Base-by-base conservation (phyloP, 495 filamentous ascomycete species). In the Aspergillus funiculosus region DNA sequence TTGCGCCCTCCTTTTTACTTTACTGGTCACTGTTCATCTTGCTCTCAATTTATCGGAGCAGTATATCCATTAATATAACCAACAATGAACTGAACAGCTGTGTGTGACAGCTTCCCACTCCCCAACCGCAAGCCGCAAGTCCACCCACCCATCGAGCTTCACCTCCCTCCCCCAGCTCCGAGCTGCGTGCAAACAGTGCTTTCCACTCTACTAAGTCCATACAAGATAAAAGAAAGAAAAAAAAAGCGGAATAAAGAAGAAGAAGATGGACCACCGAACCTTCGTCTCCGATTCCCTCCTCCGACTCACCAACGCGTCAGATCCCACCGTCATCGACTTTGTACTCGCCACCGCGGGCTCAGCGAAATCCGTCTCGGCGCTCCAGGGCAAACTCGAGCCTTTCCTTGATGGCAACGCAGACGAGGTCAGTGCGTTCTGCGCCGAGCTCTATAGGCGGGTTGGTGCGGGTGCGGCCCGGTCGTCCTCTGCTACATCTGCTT, bases 321-420 rank as follows among this genome's bases (percentile, higher is more conserved):
- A 82, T 42, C 62, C 75, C 13, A 81, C 78, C 15, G 67, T 79
- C 35, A 58, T 83, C 31, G 79, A 83, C 61, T 83, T 81, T 46
- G 69, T 83, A 19, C 69, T 80, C 38, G 77, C 79, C 24, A 81
- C 77, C 28, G 78, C 80, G 13, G 63, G 59, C 53, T 68, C 73
- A 25, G 66, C 75, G 27, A 79, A 76, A 51, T 80, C 76, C 1
- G 54, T 69, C n/a, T 65, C 63, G 2, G 56, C 66, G 4, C 60
- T 83, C 11, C 67, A 74, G 53, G 76, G 77, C 46, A 76, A 79
- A 48, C 69, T 81, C 5, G 50, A 59, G 5, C 58, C 64, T 19
- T 80, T 81, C 49, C 63, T 82, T 10, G 77, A 80, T 41, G 75
- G 74, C 30, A 65, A 60, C 20, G 46, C 66, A n/a, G 59, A 64